A percentile compares a stretch with the other conserved stretches of the same genome.
These are phyloP conservation scores for Didymella exigua DNA, from an alignment of 2,329 filamentous ascomycete species.

Conservation along the genomic window DNA sequence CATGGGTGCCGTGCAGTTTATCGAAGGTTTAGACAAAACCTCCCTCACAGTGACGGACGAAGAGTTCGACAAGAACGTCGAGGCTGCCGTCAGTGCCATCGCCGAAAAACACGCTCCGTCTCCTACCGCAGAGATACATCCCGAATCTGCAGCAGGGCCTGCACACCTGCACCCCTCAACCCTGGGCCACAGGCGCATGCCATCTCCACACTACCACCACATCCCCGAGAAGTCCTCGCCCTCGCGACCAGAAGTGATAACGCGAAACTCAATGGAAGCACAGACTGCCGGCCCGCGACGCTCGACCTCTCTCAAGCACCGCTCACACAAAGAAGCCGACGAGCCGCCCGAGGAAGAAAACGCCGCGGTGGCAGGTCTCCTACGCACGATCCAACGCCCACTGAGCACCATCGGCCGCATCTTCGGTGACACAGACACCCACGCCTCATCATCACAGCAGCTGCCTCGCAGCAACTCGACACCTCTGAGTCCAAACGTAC, in stretches of 20 bases:
- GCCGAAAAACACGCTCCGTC: constrained; percentile 75
- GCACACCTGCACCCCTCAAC: constrained; percentile 27
- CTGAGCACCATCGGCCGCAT: constrained; percentile 92
- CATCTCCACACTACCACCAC: constrained; percentile 52
- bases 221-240: constrained; percentile 57
- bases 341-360: constrained; percentile 67
- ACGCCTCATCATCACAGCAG: constrained; percentile 34
- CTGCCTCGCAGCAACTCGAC: constrained; percentile 56
- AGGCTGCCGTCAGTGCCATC: constrained; percentile 92
- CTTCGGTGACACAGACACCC: constrained; percentile 72
- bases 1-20: constrained; percentile 94
- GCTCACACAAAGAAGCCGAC: constrained; percentile 18
- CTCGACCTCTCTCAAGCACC: constrained; percentile 58
- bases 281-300: constrained; percentile 64
- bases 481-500: constrained; percentile 52
- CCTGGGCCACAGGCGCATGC: constrained; percentile 42
- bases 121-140: constrained; percentile 48
- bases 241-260: constrained; percentile 63
- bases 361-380: constrained; percentile 79
- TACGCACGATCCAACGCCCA: constrained; percentile 89
- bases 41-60: constrained; percentile 91
- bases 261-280: constrained; percentile 64
- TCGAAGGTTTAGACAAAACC: constrained; percentile 94
- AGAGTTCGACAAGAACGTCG: constrained; percentile 95
- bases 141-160: constrained; percentile 20